phyloP scores from a whole-genome alignment of 2,329 filamentous ascomycete species.

The Metarhizium brunneum region DNA sequence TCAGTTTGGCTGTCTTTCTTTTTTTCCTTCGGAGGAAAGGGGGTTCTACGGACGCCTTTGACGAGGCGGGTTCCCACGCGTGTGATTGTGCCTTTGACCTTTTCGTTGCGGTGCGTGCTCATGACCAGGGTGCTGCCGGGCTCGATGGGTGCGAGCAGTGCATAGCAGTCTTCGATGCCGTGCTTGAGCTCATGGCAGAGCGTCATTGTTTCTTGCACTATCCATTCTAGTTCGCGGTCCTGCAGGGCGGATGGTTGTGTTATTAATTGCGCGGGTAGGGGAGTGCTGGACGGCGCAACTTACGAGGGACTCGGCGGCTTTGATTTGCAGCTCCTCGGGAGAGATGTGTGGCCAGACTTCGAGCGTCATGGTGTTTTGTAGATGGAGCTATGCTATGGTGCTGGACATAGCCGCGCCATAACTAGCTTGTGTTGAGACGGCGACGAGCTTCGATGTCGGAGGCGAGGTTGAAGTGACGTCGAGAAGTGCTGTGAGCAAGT shows the following conservation, averaged over 20 bases:
- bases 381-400: background rate
- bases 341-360: constrained; percentile 49
- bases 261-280: too few species aligned
- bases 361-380: constrained; percentile 37
- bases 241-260: constrained; percentile 16
- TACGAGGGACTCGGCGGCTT: constrained; percentile 42
- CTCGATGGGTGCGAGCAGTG: constrained; percentile 74
- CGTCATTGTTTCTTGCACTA: constrained; percentile 38
- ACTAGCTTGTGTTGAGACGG: background rate
- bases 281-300: constrained; percentile 10
- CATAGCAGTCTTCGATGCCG: constrained; percentile 81
- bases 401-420: background rate
- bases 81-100: constrained; percentile 86
- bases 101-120: constrained; percentile 78
- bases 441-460: background rate
- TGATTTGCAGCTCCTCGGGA: constrained; percentile 38
- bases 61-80: constrained; percentile 84
- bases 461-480: background rate
- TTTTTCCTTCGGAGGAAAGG: constrained; percentile 4
- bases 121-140: constrained; percentile 83
- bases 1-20: background rate
- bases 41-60: constrained; percentile 59
- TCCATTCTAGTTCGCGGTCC: constrained; percentile 46
- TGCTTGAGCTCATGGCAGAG: constrained; percentile 42
- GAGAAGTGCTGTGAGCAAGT: too few species aligned